Evolutionary conservation across 2,329 filamentous ascomycete species (phyloP).

Genomic region (Bretziella fagacearum): DNA sequence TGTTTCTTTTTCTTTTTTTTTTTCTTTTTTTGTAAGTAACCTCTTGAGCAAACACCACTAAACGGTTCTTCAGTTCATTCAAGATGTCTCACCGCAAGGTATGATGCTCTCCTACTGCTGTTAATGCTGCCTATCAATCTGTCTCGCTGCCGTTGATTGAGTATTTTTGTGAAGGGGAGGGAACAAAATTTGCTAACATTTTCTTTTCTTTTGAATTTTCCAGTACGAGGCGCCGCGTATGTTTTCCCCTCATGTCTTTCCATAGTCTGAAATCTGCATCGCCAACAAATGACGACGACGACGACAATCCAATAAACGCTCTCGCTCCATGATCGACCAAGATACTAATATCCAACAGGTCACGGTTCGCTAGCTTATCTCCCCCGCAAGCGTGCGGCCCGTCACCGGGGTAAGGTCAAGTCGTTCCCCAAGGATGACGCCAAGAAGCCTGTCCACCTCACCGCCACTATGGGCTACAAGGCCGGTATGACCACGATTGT

Average conservation of each 20-base stretch:
- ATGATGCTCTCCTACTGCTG: conserved; percentile 7
- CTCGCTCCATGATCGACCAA: not conserved
- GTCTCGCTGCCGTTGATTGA: not conserved
- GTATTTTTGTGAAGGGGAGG: not conserved
- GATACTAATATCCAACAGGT: conserved; percentile 16
- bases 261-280: not conserved
- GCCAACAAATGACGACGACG: not conserved
- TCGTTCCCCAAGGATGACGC: conserved; percentile 99
- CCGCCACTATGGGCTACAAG: conserved; percentile 98
- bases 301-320: not conserved
- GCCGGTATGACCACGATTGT: conserved; percentile 99
- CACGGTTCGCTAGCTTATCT: conserved; percentile 86
- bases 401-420: conserved; percentile 97
- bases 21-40: conserved; percentile 8
- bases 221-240: conserved; percentile 61
- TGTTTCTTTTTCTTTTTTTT: no score
- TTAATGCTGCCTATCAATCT: not conserved
- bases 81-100: conserved; percentile 17
- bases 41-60: conserved; percentile 12
- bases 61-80: conserved; percentile 14
- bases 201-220: not conserved
- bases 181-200: conserved; percentile 8
- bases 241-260: no score
- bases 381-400: conserved; percentile 79
- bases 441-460: conserved; percentile 99